Evolutionary conservation across 2,329 filamentous ascomycete genomes (phyloP), one percentile per base, ranked within the genome.

Genomic region (Alternaria sp.): DNA sequence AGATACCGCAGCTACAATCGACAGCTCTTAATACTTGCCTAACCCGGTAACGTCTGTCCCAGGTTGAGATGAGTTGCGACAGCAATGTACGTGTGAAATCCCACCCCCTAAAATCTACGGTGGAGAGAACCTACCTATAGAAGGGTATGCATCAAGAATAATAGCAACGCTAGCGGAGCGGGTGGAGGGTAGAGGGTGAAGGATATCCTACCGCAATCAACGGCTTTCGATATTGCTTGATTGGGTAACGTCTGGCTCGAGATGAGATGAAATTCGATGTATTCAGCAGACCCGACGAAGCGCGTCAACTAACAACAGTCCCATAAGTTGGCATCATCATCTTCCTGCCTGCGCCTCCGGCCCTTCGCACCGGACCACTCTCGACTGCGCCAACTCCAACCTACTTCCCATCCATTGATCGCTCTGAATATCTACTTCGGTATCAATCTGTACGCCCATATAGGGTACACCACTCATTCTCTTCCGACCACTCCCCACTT

Each of bases 381-480:
- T 17, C 40, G 45, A 46, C 32, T 63, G 54, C 6, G 40, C 50
- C 5, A 32, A 57, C 36, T 64, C 61, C 11, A 61, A 5, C 15
- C 55, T 25, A 21, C 36, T 57, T 6, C 59, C 62, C 36, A 67
- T 66, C 69, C 69, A 75, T 19, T 44, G 63, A 9, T 57, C 68
- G 44, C 70, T 68, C n/a, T 70, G 61, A 17, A 77, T 74, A 62
- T 74, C 70, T n/a, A 77, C 71, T 44, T 67, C 72, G 2, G 69
- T 74, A 49, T 76, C 66, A 12, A 77, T 65, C 23, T 75, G 69
- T 25, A 75, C 72, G 43, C 65, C 69, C 58, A 74, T 58, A 8
- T 28, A 10, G 19, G 28, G 6, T 15, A 67, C 51, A 3, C 57
- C 55, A 25, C 17, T 12, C 30, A 61, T 36, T 1, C 65, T 57